These are phyloP conservation scores for Citrus reticulata DNA, from an alignment of 345 rosid species.

Conservation along the genomic window DNA sequence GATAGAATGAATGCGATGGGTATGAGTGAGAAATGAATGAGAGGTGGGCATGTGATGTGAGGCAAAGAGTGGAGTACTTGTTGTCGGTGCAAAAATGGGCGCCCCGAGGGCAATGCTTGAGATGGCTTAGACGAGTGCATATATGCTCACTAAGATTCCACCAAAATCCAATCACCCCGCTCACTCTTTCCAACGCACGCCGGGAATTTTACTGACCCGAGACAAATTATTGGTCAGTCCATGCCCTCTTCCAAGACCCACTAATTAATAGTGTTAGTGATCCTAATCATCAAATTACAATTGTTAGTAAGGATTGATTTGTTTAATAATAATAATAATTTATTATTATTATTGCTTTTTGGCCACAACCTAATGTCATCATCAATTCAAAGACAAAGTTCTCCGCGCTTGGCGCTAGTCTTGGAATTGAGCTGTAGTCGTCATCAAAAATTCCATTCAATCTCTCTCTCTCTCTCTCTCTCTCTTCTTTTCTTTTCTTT, in stretches of 20 bases:
- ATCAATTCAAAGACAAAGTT: background rate
- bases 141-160: background rate
- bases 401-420: background rate
- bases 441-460: background rate
- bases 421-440: background rate
- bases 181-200: background rate
- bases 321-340: background rate
- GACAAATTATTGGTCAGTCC: background rate
- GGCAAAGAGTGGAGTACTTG: background rate
- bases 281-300: background rate
- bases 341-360: background rate
- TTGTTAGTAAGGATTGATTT: background rate
- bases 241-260: no score
- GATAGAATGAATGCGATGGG: background rate
- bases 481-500: no score
- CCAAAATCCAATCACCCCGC: background rate
- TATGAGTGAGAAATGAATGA: background rate
- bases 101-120: no score
- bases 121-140: background rate
- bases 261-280: background rate
- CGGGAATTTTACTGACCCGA: background rate
- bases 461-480: no score
- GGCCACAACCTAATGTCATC: background rate
- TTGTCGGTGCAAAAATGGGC: constrained; percentile 1
- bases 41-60: background rate